Conservation (phyloP, 2,329 filamentous ascomycete species). For the Aureobasidium sp. region DNA sequence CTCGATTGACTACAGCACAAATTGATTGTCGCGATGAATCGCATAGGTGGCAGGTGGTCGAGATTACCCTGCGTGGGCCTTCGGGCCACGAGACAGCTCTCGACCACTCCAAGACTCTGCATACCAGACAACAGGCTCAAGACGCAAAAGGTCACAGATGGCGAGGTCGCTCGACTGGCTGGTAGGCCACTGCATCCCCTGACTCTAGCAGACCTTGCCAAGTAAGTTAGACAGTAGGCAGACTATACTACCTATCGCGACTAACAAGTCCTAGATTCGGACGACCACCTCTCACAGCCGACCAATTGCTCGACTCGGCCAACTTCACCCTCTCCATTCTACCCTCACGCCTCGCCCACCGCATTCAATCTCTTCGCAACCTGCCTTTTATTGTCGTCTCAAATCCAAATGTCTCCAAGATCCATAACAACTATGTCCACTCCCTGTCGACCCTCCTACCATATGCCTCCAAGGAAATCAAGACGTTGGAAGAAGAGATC, state of each 20-base stretch:
- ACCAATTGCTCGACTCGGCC: conserved; percentile 77
- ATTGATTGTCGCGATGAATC: background rate
- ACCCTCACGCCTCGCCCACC: conserved; percentile 84
- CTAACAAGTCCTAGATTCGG: conserved; percentile 51
- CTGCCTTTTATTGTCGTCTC: conserved; percentile 96
- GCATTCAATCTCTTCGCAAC: conserved; percentile 86
- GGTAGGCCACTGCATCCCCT: conserved; percentile 71
- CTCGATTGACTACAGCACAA: background rate
- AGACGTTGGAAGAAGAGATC: conserved; percentile 76
- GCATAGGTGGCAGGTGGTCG: background rate
- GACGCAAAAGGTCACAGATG: conserved; percentile 49
- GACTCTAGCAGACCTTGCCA: conserved; percentile 81
- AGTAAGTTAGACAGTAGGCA: conserved; percentile 45
- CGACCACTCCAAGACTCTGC: background rate
- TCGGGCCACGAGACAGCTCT: background rate
- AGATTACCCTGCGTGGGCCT: background rate
- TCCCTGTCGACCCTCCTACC: conserved; percentile 85
- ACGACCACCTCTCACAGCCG: conserved; percentile 72
- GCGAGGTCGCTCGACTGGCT: conserved; percentile 72
- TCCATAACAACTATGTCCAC: conserved; percentile 94
- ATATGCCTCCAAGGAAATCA: conserved; percentile 66
- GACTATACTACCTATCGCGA: background rate
- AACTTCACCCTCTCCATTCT: conserved; percentile 93
- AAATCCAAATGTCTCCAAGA: conserved; percentile 90
- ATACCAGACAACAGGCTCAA: conserved; percentile 20